Evolutionary conservation across 1,284 basidiomycete genomes (phyloP).

Genomic region (Ceratobasidium theobromae): DNA sequence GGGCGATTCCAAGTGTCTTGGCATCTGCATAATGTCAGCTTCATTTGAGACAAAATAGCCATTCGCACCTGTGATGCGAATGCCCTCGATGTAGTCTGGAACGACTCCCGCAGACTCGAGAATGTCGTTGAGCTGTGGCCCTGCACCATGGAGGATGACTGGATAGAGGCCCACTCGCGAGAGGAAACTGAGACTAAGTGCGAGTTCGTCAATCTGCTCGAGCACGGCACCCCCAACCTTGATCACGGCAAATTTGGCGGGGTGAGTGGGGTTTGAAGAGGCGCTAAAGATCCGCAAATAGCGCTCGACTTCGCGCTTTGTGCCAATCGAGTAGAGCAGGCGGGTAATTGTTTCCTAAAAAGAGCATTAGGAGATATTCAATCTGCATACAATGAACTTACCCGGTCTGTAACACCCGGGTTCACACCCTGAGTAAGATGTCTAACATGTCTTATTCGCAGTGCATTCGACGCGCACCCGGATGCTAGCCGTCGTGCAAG

Average conservation of each 20-base stretch:
- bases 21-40: conserved; percentile 53
- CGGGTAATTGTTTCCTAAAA: conserved; percentile 87
- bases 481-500: background rate
- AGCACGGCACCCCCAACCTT: conserved; percentile 94
- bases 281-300: conserved; percentile 95
- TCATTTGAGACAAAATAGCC: background rate
- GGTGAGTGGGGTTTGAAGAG: conserved; percentile 76
- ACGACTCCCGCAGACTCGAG: conserved; percentile 87
- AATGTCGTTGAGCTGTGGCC: conserved; percentile 91
- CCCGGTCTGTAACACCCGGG: conserved; percentile 4
- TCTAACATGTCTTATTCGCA: background rate
- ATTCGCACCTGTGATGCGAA: conserved; percentile 81
- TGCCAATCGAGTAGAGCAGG: conserved; percentile 91
- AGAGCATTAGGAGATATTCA: background rate
- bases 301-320: conserved; percentile 92
- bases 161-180: conserved; percentile 94
- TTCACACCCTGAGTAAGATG: too few relatives aligned
- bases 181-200: conserved; percentile 88
- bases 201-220: conserved; percentile 86
- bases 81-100: conserved; percentile 94
- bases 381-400: background rate
- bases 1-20: conserved; percentile 88
- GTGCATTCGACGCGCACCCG: background rate
- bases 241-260: conserved; percentile 91
- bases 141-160: conserved; percentile 90